Conservation (phyloP, 805 yeast species). For the Metschnikowia kunwiensis region DNA sequence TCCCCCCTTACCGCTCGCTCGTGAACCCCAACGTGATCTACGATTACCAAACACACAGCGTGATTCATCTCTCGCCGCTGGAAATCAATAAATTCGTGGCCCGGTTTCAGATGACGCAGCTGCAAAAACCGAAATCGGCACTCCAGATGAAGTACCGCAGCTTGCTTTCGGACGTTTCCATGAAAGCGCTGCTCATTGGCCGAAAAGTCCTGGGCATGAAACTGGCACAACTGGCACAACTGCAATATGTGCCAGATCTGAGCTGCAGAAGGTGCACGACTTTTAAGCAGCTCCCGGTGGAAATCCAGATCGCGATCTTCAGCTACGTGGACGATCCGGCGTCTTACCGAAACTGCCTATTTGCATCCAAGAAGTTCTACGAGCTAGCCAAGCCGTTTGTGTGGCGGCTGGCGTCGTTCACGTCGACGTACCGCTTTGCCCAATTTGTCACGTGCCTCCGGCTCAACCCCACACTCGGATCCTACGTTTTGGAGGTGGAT, state of each 20-base stretch:
- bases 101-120: slow-evolving; percentile 15
- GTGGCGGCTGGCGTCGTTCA: slow-evolving; percentile 53
- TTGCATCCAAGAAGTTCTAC: slow-evolving; percentile 51
- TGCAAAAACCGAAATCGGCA: slow-evolving; percentile 15
- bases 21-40: slow-evolving; percentile 47
- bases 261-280: slow-evolving; percentile 9
- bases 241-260: not conserved
- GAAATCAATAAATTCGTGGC: slow-evolving; percentile 27
- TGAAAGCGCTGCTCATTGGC: slow-evolving; percentile 39
- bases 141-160: slow-evolving; percentile 49
- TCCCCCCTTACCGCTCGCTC: slow-evolving; percentile 54
- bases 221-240: not conserved
- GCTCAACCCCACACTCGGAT: slow-evolving; percentile 52
- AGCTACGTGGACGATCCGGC: slow-evolving; percentile 33
- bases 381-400: slow-evolving; percentile 50
- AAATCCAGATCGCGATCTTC: slow-evolving; percentile 40
- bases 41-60: slow-evolving; percentile 48
- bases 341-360: slow-evolving; percentile 41
- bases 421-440: slow-evolving; percentile 74
- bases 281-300: slow-evolving; percentile 40
- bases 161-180: slow-evolving; percentile 46
- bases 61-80: slow-evolving; percentile 36
- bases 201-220: slow-evolving; percentile 23
- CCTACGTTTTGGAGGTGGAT: slow-evolving; percentile 54
- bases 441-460: slow-evolving; percentile 73